Base-by-base conservation (phyloP, 805 yeast genomes). In the Dipodascus geniculatus region DNA sequence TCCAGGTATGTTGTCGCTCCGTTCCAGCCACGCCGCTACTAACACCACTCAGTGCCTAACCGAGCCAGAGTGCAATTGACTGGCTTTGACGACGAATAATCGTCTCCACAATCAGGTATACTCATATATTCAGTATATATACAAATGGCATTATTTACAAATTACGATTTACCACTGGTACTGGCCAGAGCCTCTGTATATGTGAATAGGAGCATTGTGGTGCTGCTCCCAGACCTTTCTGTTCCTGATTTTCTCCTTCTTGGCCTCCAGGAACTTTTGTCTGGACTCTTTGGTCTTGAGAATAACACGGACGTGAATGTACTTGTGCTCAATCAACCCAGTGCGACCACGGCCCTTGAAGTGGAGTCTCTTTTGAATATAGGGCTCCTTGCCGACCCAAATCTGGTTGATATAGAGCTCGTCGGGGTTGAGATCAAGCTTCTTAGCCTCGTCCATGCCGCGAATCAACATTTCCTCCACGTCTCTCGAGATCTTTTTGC, bases 361-460 rank as follows among this genome's bases (percentile, higher is more conserved):
- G 61, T 91, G 96, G 8, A 81, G 68, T 66, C 93, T 78, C 67
- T 80, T 83, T 24, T 65, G 62, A 82, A 85, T 81, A 51, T 70
- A 64, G 20, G 96, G 96, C 68, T 91, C 98, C 54, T 89, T 82
- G 47, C 96, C 97, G 23, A 82, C 82, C 97, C 97, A 91, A 55
- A 89, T 80, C 63, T 86, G 86, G 48, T 83, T 79, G 54, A 91
- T 77, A 62, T 83, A 87, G 48, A 89, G 67, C 42, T 77, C 77
- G 55, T 83, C 78, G 22, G 80, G 77, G 56, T 82, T 69, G 56
- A 85, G 68, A 2, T 82, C 81, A 58, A 84, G 68, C 42, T 71
- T 72, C 54, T 77, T 71, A 22, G 90, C 88, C 63, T 87, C 88
- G 49, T 78, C 74, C 33, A 87, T 63, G 8, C 95, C 96, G 51